A percentile compares a stretch with the other conserved stretches of the same genome.
Evolutionary conservation across 345 rosid species (phyloP).

Genomic region (Camelina hispida): DNA sequence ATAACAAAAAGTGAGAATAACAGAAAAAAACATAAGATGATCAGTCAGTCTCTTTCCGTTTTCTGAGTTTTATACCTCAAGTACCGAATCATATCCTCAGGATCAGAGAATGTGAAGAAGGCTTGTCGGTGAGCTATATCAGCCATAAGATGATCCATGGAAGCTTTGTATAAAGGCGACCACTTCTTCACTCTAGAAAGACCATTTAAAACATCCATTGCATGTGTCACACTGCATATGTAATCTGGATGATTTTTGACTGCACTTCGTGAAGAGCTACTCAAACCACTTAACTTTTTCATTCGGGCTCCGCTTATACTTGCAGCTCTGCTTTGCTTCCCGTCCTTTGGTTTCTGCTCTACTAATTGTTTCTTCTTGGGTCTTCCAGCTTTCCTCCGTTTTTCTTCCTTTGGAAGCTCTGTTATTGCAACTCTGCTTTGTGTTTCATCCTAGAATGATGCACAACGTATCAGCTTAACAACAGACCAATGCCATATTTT

Average conservation of each 20-base stretch:
- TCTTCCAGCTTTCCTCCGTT: neutral
- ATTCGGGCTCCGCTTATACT: neutral
- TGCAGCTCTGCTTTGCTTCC: neutral
- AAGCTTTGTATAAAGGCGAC: conserved; percentile 23
- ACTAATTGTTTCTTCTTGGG: neutral
- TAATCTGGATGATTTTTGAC: conserved; percentile 10
- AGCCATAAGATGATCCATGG: conserved; percentile 26
- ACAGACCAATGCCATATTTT: neutral
- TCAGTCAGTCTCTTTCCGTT: neutral
- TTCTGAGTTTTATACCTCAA: neutral
- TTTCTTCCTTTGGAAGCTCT: conserved; percentile 15
- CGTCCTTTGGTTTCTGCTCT: conserved; percentile 2
- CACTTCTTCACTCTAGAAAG: conserved; percentile 18
- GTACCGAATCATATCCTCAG: conserved; percentile 15
- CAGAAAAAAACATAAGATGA: no score
- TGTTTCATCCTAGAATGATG: conserved; percentile 3
- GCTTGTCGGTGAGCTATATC: conserved; percentile 28
- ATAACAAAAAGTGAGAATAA: neutral
- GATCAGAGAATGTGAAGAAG: conserved; percentile 15
- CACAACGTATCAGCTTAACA: neutral
- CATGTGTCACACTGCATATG: conserved; percentile 13
- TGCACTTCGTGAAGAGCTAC: neutral
- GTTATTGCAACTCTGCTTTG: neutral
- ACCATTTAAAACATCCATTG: conserved; percentile 8
- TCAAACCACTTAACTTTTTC: neutral